These are phyloP conservation scores for Cercospora janseana DNA, from an alignment of 2,329 filamentous ascomycete genomes.

Conservation along the genomic window DNA sequence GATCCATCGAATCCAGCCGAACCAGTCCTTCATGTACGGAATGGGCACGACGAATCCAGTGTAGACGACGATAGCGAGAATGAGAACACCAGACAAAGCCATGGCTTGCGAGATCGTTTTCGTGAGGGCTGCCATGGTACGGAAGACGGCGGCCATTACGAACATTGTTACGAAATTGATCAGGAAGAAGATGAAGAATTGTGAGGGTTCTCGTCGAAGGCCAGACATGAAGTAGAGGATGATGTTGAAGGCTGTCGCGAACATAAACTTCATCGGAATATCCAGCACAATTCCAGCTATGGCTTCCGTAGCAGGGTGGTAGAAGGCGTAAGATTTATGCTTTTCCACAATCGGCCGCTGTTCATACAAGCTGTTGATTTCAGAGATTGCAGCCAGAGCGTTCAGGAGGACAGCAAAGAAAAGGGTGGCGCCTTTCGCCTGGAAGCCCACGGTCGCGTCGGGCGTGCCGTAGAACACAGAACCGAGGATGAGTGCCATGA, in stretches of 20 bases:
- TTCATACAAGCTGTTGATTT: conserved; percentile 64
- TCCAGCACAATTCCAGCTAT: conserved; percentile 56
- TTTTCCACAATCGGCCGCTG: conserved; percentile 51
- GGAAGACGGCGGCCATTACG: conserved; percentile 56
- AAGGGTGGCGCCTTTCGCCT: conserved; percentile 55
- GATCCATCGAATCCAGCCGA: conserved; percentile 43
- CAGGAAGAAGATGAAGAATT: conserved; percentile 65
- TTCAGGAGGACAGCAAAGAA: conserved; percentile 63
- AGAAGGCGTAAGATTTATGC: conserved; percentile 46
- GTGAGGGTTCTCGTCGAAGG: conserved; percentile 39
- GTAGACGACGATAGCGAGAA: conserved; percentile 61
- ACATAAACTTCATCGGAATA: conserved; percentile 58
- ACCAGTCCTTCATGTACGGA: conserved; percentile 55
- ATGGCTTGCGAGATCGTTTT: conserved; percentile 64
- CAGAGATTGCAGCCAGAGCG: conserved; percentile 57
- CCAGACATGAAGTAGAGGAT: conserved; percentile 59
- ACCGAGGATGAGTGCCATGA: conserved; percentile 61
- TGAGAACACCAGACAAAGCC: conserved; percentile 53
- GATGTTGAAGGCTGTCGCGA: conserved; percentile 53
- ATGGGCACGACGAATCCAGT: conserved; percentile 48
- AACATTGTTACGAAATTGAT: conserved; percentile 61
- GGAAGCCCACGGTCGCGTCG: conserved; percentile 53
- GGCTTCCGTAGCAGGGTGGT: conserved; percentile 47
- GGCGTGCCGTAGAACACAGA: conserved; percentile 58
- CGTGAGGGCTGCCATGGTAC: conserved; percentile 59